Evolutionary conservation across 768 basidiomycete genomes (phyloP), one percentile per base, ranked within the genome.

Genomic region (Trametes cingulata): DNA sequence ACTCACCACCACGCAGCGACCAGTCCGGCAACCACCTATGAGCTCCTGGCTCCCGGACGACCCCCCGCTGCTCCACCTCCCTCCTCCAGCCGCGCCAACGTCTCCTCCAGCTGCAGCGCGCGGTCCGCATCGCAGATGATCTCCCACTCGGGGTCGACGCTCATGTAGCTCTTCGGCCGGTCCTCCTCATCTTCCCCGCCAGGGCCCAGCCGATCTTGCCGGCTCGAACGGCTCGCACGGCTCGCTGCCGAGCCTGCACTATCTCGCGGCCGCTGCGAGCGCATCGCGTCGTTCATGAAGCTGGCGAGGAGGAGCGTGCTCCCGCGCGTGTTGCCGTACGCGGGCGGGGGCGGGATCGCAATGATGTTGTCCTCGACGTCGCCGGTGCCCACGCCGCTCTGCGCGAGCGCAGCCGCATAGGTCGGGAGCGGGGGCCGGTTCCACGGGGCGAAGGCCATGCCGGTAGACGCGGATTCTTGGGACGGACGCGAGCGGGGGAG

Each of bases 281-380:
- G 68, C 64, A 83, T 65, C 58, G 78, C 79, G 24, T 80, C 74
- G 43, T 75, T 72, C 53, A 87, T 68, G 69, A 78, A 81, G 6
- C 85, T 83, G 0, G 80, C 67, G 19, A 88, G 75, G 43, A 90
- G 67, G 43, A 90, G 76, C 19, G 78, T 86, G 73, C 85, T 88
- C 36, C 86, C 87, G 48, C 88, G 80, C 19, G 86, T 87, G 65
- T 88, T 80, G 22, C 89, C 88, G 69, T 90, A 90, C n/a, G 86
- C 86, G 10, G 89, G 89, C 7, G 89, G 89, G 1, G 89, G 88
- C 4, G 84, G 79, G 19, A 77, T 79, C 3, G 87, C 88, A 58
- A 89, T 90, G 37, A 81, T 69, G 67, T 83, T 76, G 69, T 89
- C 88, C 65, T 90, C 89, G 25, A 88, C 87, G 70, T 90, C 88